Evolutionary conservation across 805 yeast species (phyloP), one percentile per base, ranked within the genome.

Genomic region (Saccharomycopsis guyanensis): DNA sequence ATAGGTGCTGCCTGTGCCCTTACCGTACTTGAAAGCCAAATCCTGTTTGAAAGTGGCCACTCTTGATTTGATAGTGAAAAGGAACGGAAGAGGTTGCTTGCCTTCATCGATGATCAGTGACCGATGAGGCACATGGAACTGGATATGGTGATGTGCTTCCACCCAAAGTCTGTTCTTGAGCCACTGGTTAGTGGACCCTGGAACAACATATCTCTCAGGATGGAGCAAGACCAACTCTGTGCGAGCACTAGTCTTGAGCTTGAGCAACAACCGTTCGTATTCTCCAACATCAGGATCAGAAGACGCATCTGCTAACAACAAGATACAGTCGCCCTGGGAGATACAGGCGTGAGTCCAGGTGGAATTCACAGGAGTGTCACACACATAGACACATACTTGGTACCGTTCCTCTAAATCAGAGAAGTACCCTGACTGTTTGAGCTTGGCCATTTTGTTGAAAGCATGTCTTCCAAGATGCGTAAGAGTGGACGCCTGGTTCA

Each of bases 321-420:
- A 66, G n/a, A 91, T 78, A 66, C 97, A 89, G 62, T 91, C 97
- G 15, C 96, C 97, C 62, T 91, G 97, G 6, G 89, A 79, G 35
- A 91, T 83, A 61, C 97, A 93, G 0, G 96, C 86, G 6, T 78
- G 73, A 0, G 96, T 86, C 98, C 98, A 91, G 16, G 80, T 73
- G 0, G 96, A 84, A 54, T 78, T 79, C 2, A 83, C 78, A 0
- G 84, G 72, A 0, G 96, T 80, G 57, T 93, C 97, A 22, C 93
- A 89, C 10, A 91, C 79, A 58, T 91, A 93, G 1, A 91, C 77
- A 3, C 93, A 83, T n/a, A 87, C 82, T 54, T 91, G 86, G 60
- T 81, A 86, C 52, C 77, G 74, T 56, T 89, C 97, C 67, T 91
- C 98, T 41, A 93, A 69, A 55, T 87, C 95, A 0, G 96, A 85